Base-by-base conservation (phyloP, 139 green algal species). In the Monoraphidium neglectum region DNA sequence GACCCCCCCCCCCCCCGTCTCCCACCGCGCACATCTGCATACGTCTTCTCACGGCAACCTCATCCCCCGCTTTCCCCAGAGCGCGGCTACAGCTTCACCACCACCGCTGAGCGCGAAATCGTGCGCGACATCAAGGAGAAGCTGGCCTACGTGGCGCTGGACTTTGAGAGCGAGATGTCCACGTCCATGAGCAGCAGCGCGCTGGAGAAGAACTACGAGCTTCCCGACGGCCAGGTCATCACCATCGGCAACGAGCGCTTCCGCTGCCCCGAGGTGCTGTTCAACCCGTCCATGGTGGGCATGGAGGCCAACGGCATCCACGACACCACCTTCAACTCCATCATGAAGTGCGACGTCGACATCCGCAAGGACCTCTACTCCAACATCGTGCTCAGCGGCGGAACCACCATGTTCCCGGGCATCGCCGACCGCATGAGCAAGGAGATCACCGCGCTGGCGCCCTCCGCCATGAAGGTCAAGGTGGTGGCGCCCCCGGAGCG, bases 41-140 rank as follows among this genome's bases (percentile, higher is more conserved):
- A 51, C 43, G 12, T 51, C 43, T 12, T 12, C 43, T 51, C 43
- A 8, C 43, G 8, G 8, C 43, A 8, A 8, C 43, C 8, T 21
- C 8, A 51, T 21, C 43, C 28, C 53, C 26, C 54, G 21, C 59
- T 82, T 80, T 60, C 80, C 95, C 24, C 90, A 77, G 95, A 99
- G 89, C 91, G 96, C 40, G 96, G 96, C 61, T 98, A 99, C 92
- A 94, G 86, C 49, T 99, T 99, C 91, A 98, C 93, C 69, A 99
- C 95, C 62, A 94, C 95, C 46, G 95, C 96, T 46, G 96, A 99
- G 90, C 89, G 94, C 62, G 96, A 99, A 88, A 99, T 99, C 69
- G 96, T 99, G 67, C 90, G 96, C 18, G 96, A 99, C 89, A 98
- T 99, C 82, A 99, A 99, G 93, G 96, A 99, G 90, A 98, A 99